phyloP scores from a whole-genome alignment of 345 rosid species.

The Populus deltoides region DNA sequence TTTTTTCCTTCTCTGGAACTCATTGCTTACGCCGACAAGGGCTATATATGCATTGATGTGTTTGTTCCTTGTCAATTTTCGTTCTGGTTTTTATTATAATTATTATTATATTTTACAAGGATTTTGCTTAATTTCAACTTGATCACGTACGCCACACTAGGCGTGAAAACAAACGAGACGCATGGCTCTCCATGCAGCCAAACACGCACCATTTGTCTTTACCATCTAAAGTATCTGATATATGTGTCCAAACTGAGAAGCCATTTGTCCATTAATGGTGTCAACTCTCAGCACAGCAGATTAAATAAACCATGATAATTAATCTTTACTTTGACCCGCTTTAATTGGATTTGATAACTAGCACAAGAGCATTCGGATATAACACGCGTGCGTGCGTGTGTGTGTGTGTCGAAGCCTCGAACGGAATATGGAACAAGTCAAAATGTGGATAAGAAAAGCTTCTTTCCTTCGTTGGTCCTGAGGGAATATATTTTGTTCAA shows the following conservation, averaged over 20 bases:
- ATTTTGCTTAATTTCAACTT: neutral
- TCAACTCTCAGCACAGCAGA: neutral
- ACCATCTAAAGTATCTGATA: too few relatives aligned
- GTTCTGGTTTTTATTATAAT: neutral
- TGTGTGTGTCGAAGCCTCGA: too few relatives aligned
- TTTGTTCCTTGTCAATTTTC: neutral
- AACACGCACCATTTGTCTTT: neutral
- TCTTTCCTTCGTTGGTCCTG: neutral
- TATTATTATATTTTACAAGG: neutral
- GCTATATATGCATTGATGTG: neutral
- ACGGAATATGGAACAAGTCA: neutral
- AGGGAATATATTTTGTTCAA: neutral
- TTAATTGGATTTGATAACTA: neutral
- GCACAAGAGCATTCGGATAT: neutral
- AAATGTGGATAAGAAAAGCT: neutral
- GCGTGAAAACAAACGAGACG: neutral
- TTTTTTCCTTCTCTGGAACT: neutral
- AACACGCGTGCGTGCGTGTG: too few relatives aligned
- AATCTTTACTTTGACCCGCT: neutral
- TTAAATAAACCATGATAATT: neutral
- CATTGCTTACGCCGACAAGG: neutral
- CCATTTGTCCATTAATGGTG: neutral
- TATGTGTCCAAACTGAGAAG: neutral
- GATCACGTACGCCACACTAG: neutral
- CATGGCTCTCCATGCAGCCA: conserved; percentile 1